Base-by-base conservation (phyloP, 257 asterid species). In the Fraxinus americana region DNA sequence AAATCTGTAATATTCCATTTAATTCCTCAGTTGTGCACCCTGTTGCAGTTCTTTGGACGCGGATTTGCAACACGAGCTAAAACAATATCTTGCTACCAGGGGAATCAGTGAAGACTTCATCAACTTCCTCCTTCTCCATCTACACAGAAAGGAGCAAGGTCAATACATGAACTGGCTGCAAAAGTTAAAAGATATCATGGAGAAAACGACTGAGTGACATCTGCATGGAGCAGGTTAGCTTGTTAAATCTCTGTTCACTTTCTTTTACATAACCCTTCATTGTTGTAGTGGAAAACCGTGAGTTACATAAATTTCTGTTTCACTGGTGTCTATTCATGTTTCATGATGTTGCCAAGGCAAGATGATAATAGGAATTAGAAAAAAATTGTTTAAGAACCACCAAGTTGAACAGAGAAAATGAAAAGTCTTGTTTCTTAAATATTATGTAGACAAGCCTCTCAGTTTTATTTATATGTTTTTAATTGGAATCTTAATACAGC, bases 111-210 rank as follows among this genome's bases (percentile, higher is more conserved):
- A 89, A 82, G 85, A 80, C 76, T 88, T 90, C 25, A 79, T 85
- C 6, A 87, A 81, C 84, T 88, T 87, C n/a, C 91, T 95, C 77
- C 81, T 93, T 35, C 83, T 81, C 67, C 89, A 89, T 82, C 81
- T 95, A 54, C 97, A 90, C 85, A 90, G 86, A 67, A 93, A 93
- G 85, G 98, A 92, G 87, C 97, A 93, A 30, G 85, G 78, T 75
- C 97, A 88, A 81, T 95, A 91, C n/a, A 86, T 87, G 79, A 75
- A 75, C 75, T 95, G 98, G 99, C 77, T 95, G 82, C 94, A 88
- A 70, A 95, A 83, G 84, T 83, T 95, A 57, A 85, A 86, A 88
- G 83, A 79, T 59, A 76, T 85, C 81, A 76, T 78, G 80, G 38
- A 13, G 71, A 80, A 54, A 76, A 50, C 12, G 86, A 84, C 77